phyloP scores from a whole-genome alignment of 2,329 filamentous ascomycete species.

The Aspergillus sp. region DNA sequence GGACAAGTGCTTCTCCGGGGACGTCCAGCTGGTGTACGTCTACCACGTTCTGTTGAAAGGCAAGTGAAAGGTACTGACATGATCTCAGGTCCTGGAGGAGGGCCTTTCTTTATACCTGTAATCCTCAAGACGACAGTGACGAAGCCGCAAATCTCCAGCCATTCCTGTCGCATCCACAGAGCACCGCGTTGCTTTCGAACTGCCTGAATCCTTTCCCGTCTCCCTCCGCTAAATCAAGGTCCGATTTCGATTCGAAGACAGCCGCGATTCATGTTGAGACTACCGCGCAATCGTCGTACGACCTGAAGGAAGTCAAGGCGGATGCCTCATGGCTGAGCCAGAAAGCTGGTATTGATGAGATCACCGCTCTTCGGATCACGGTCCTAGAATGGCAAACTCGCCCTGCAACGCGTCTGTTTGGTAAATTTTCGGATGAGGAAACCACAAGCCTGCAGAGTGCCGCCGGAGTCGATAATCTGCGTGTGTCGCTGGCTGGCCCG shows the following conservation, averaged over 20 bases:
- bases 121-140: conserved; percentile 36
- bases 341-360: conserved; percentile 66
- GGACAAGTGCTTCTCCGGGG: conserved; percentile 73
- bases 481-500: conserved; percentile 43
- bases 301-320: conserved; percentile 70
- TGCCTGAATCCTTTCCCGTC: conserved; percentile 59
- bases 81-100: conserved; percentile 50
- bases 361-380: conserved; percentile 69
- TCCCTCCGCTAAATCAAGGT: conserved; percentile 54
- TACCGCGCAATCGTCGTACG: conserved; percentile 55
- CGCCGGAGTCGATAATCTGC: conserved; percentile 55
- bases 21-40: conserved; percentile 65
- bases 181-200: conserved; percentile 57
- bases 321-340: conserved; percentile 82
- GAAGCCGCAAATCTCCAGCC: conserved; percentile 50
- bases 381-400: conserved; percentile 77
- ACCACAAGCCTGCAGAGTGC: conserved; percentile 65
- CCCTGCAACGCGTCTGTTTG: conserved; percentile 60
- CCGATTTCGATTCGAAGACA: conserved; percentile 71
- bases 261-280: conserved; percentile 76
- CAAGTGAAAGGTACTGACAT: conserved; percentile 14
- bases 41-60: neutral
- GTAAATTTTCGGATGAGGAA: conserved; percentile 68
- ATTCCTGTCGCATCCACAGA: conserved; percentile 63
- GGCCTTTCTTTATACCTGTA: conserved; percentile 45